Percentiles rank a stretch among this genome's conserved stretches.
Evolutionary conservation across 164 flowering plant species (phyloP).

Genomic region (Litsea cubeba): DNA sequence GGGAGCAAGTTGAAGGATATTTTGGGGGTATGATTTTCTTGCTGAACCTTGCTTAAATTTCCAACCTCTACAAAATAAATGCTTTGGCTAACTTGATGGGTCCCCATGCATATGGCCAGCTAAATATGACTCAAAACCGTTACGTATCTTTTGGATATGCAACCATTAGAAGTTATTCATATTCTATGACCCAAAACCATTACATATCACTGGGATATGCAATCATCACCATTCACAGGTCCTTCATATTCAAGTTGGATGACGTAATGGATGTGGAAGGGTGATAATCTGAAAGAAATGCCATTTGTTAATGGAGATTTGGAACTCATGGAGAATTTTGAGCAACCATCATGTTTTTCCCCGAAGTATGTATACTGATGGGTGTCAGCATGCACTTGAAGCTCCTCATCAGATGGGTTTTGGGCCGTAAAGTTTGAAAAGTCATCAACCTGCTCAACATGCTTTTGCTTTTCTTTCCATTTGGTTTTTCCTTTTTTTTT

Average conservation of each 20-base stretch:
- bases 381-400: no score
- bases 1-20: conserved; percentile 73
- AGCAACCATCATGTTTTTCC: not conserved
- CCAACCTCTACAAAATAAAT: not conserved
- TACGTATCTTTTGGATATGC: not conserved
- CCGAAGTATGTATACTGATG: not conserved
- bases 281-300: not conserved
- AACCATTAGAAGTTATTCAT: not conserved
- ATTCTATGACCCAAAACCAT: not conserved
- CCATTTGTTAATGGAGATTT: not conserved
- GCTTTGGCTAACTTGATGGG: not conserved
- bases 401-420: not conserved
- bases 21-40: conserved; percentile 52
- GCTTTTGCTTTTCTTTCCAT: not conserved
- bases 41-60: not conserved
- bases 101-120: not conserved
- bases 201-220: not conserved
- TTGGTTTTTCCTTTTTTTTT: no score
- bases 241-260: not conserved
- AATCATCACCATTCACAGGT: not conserved
- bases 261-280: not conserved
- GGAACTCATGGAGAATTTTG: not conserved
- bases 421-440: not conserved
- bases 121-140: not conserved
- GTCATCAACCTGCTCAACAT: not conserved